Base-by-base conservation (phyloP, 1,284 basidiomycete genomes). In the Ganoderma boninense region DNA sequence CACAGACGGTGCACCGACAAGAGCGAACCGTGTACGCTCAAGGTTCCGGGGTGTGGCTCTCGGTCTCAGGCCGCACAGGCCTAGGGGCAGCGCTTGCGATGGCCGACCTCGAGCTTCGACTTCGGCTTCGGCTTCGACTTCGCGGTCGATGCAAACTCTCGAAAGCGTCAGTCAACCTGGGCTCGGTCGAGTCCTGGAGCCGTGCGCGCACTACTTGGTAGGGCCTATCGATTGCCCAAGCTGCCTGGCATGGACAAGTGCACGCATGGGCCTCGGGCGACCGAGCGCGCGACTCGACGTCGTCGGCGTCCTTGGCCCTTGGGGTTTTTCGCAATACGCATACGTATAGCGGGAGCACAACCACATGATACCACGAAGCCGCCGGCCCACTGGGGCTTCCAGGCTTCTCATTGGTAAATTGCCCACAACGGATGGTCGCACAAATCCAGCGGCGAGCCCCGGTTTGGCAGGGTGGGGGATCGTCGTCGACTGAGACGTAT, bases 41-140 rank as follows among this genome's bases (percentile, higher is more conserved):
- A 64, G 62, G 62, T 68, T 59, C 67, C 67, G 62, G 56, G 40
- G 38, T 42, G 67, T 59, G 54, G 62, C 62, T 52, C 61, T 54
- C 42, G 62, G 20, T 59, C 57, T n/a, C 57, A 60, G 18, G 20
- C 32, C n/a, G 35, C 14, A 35, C 20, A n/a, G 52, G 38, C 38
- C 38, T 38, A 38, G 38, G 38, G 38, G 38, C 38, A 38, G 38
- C 38, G 16, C 18, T 32, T 16, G 35, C 32, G 57, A 60, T 40
- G 35, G 18, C n/a, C 32, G 35, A 16, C 57, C 35, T 56, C 26
- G 13, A 6, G 16, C 23, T 59, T 57, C 40, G 14, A 38, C 35
- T 35, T 35, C 35, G 35, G 35, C 35, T 35, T 35, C 35, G 35
- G 7, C 38, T 38, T 38, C n/a, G 29, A 32, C 29, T 32, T 32